Conservation (phyloP, 176 grass and related monocot species). For the Oryza glaberrima region DNA sequence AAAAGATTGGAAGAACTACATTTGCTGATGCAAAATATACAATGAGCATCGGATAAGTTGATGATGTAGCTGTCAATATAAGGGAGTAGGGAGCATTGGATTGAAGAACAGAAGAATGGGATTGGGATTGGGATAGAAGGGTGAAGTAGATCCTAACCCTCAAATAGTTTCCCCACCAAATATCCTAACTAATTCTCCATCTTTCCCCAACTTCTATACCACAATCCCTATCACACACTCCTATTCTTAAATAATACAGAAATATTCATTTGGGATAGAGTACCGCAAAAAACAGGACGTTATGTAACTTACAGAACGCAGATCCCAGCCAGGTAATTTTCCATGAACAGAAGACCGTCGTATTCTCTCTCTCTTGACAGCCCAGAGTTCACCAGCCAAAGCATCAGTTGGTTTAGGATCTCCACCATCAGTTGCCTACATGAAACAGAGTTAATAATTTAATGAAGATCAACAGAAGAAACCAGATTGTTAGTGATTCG, state of each 20-base stretch:
- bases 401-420: slow-evolving; percentile 91
- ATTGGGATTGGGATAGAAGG: not conserved
- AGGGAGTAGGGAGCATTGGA: not conserved
- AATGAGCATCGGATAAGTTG: slow-evolving; percentile 1
- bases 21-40: not conserved
- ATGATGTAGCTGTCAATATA: not conserved
- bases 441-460: slow-evolving; percentile 35
- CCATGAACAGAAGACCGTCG: slow-evolving; percentile 69
- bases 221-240: not conserved
- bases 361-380: slow-evolving; percentile 91
- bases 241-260: not conserved
- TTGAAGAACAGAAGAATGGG: not conserved
- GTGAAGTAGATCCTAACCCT: not conserved
- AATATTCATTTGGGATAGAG: slow-evolving; percentile 3
- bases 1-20: slow-evolving; percentile 10
- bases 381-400: slow-evolving; percentile 97
- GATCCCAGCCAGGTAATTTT: slow-evolving; percentile 93
- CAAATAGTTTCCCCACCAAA: not conserved
- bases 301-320: slow-evolving; percentile 80
- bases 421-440: slow-evolving; percentile 57
- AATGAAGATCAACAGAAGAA: slow-evolving; percentile 28
- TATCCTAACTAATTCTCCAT: not conserved
- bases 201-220: slow-evolving; percentile 1
- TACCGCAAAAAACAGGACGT: slow-evolving; percentile 2
- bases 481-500: slow-evolving; percentile 30